A percentile compares a stretch with the other conserved stretches of the same genome.
phyloP scores from a whole-genome alignment of 352 stramenopile genomes.

The Discostella stelligera region DNA sequence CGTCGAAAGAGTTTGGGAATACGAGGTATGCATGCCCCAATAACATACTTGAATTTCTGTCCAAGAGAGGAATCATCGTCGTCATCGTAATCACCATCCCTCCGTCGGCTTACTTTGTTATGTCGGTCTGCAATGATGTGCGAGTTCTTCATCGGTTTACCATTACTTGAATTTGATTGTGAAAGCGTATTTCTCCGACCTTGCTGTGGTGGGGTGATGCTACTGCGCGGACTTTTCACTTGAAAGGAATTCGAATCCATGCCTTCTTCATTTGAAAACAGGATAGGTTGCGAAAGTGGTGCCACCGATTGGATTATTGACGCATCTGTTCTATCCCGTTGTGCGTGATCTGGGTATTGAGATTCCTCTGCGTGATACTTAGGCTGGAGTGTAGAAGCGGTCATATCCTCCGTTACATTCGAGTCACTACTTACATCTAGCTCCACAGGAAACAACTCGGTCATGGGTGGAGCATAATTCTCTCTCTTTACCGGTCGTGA shows the following conservation, averaged over 20 bases:
- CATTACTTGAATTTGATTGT: background rate
- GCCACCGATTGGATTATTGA: background rate
- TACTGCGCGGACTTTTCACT: background rate
- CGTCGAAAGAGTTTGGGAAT: conserved; percentile 24
- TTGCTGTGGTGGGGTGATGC: background rate
- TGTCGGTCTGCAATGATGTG: background rate
- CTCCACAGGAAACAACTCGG: conserved; percentile 39
- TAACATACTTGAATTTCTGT: conserved; percentile 35
- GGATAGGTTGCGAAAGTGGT: background rate
- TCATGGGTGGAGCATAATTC: conserved; percentile 43
- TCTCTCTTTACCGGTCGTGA: conserved; percentile 15
- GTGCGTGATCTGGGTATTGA: conserved; percentile 9
- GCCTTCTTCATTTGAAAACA: background rate
- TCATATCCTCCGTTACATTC: background rate
- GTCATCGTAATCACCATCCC: conserved; percentile 39
- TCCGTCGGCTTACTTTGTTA: background rate
- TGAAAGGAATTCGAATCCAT: background rate
- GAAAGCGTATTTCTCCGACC: conserved; percentile 5
- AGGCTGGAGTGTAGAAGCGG: too few relatives aligned
- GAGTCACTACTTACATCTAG: conserved; percentile 3
- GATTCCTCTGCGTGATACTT: background rate
- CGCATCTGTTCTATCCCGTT: conserved; percentile 1
- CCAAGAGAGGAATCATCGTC: conserved; percentile 34
- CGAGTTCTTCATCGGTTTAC: background rate
- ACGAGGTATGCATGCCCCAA: conserved; percentile 37